Evolutionary conservation across 2,329 filamentous ascomycete species (phyloP).

Genomic region (Penicillium decumbens): DNA sequence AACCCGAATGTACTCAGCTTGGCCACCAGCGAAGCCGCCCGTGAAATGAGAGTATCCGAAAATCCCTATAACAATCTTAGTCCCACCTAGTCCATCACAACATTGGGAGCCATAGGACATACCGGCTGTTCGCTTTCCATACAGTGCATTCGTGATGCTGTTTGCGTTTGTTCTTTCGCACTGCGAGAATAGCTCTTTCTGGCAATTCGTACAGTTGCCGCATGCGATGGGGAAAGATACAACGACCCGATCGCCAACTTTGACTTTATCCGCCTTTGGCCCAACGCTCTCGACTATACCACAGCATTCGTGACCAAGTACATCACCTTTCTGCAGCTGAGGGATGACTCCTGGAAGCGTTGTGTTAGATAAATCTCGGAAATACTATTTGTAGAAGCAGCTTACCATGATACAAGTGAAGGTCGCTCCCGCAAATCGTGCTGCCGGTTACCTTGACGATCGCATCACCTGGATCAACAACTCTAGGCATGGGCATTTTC

Average conservation of each 20-base stretch:
- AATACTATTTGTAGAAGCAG: too few relatives aligned
- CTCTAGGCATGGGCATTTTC: constrained; percentile 64
- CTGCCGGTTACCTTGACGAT: constrained; percentile 71
- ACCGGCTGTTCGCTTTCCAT: constrained; percentile 69
- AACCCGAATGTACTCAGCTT: constrained; percentile 81
- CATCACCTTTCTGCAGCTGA: constrained; percentile 60
- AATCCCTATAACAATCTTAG: constrained; percentile 42
- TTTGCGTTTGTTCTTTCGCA: constrained; percentile 78
- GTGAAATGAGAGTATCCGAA: constrained; percentile 72
- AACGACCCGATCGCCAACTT: constrained; percentile 66
- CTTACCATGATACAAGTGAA: constrained; percentile 48
- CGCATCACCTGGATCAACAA: constrained; percentile 70
- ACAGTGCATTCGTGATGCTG: constrained; percentile 66
- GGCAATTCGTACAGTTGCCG: constrained; percentile 67
- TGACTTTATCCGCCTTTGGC: constrained; percentile 49
- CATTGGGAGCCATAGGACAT: constrained; percentile 27
- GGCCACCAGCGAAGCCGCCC: constrained; percentile 80
- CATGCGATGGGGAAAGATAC: constrained; percentile 80
- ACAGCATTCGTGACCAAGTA: constrained; percentile 59
- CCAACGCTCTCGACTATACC: constrained; percentile 54
- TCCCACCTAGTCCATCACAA: not conserved
- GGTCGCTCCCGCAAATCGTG: constrained; percentile 59
- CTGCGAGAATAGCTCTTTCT: constrained; percentile 70
- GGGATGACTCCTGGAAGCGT: constrained; percentile 44
- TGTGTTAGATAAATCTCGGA: not conserved